Conservation (phyloP, 2,329 filamentous ascomycete species). For the Pseudogymnoascus sp. region DNA sequence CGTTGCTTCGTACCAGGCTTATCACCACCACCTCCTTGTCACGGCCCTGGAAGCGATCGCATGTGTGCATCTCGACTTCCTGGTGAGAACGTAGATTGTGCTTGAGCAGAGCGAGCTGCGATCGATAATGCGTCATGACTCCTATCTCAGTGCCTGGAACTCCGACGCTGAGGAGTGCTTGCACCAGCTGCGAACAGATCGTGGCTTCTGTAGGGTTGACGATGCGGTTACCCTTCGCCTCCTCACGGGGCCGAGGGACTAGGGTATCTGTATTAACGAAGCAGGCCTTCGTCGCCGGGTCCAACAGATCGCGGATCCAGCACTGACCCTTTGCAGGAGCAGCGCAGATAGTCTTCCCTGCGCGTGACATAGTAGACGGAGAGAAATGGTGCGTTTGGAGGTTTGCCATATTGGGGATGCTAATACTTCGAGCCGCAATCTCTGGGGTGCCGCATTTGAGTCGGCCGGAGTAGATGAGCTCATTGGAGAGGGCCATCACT, state of each 20-base stretch:
- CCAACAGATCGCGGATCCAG: slow-evolving; percentile 69
- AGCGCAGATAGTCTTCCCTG: slow-evolving; percentile 48
- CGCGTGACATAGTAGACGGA: slow-evolving; percentile 36
- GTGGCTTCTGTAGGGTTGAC: slow-evolving; percentile 79
- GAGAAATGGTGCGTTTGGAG: slow-evolving; percentile 55
- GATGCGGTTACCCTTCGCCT: slow-evolving; percentile 74
- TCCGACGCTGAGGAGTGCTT: slow-evolving; percentile 67
- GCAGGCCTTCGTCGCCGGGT: slow-evolving; percentile 65
- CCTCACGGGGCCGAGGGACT: slow-evolving; percentile 57
- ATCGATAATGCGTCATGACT: slow-evolving; percentile 94
- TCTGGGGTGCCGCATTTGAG: slow-evolving; percentile 80
- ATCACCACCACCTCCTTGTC: slow-evolving; percentile 92
- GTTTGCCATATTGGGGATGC: slow-evolving; percentile 58
- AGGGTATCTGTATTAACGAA: slow-evolving; percentile 87
- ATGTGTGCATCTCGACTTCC: slow-evolving; percentile 88
- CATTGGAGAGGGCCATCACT: slow-evolving; percentile 90
- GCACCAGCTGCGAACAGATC: slow-evolving; percentile 72
- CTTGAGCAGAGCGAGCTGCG: slow-evolving; percentile 77
- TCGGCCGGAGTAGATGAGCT: slow-evolving; percentile 82
- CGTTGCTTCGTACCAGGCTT: slow-evolving; percentile 81
- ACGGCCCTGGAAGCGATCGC: slow-evolving; percentile 91
- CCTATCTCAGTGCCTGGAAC: slow-evolving; percentile 72
- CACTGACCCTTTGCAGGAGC: slow-evolving; percentile 44
- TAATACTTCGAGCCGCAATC: slow-evolving; percentile 62
- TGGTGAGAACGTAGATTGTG: slow-evolving; percentile 55